phyloP scores from a whole-genome alignment of 2,329 filamentous ascomycete species.

The Torrubiella hemipterigena region DNA sequence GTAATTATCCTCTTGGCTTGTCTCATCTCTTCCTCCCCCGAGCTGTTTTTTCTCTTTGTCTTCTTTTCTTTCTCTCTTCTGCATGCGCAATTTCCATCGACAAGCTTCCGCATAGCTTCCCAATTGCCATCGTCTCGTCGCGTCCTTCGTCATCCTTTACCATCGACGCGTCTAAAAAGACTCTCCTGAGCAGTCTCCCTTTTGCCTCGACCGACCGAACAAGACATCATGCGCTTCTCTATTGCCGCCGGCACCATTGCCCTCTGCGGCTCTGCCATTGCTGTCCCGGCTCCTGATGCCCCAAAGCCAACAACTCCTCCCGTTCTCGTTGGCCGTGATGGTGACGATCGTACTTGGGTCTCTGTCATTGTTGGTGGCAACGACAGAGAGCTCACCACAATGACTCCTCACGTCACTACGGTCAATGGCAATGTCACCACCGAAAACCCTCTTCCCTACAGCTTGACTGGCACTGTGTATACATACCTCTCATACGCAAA shows the following conservation, averaged over 20 bases:
- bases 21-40: constrained; percentile 6
- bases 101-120: constrained; percentile 5
- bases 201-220: too few species aligned
- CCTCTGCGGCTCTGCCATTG: constrained; percentile 9
- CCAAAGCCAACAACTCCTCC: not conserved
- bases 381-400: constrained; percentile 29
- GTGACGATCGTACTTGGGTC: constrained; percentile 37
- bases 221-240: not conserved
- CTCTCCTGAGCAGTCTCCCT: too few species aligned
- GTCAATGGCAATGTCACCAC: constrained; percentile 28
- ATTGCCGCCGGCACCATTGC: not conserved
- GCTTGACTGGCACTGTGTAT: constrained; percentile 32
- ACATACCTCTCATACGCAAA: constrained; percentile 21
- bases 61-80: not conserved
- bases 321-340: constrained; percentile 13
- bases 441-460: constrained; percentile 28
- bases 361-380: constrained; percentile 35
- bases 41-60: too few species aligned
- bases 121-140: constrained; percentile 8
- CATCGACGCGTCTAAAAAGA: constrained; percentile 3
- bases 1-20: too few species aligned
- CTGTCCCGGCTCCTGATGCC: constrained; percentile 8
- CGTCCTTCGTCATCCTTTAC: constrained; percentile 7
- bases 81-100: not conserved
- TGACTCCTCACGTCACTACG: constrained; percentile 36